Evolutionary conservation across 1,284 basidiomycete genomes (phyloP).

Genomic region (Ceratorhiza oryzae-sativae): DNA sequence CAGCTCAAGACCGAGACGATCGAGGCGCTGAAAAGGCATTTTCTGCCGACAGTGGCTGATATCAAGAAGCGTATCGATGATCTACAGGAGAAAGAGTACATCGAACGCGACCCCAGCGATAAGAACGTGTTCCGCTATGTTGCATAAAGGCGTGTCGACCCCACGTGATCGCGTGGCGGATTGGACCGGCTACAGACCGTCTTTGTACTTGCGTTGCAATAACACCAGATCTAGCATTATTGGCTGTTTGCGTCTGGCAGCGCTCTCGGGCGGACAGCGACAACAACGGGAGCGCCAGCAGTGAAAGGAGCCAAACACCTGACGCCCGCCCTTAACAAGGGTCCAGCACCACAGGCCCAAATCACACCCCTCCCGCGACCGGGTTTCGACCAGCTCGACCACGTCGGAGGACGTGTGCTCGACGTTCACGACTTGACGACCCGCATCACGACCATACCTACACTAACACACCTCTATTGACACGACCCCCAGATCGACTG

Average conservation of each 20-base stretch:
- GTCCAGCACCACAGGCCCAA: conserved; percentile 6
- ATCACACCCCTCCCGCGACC: conserved; percentile 12
- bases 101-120: conserved; percentile 76
- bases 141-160: conserved; percentile 56
- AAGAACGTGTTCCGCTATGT: conserved; percentile 78
- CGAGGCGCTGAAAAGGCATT: conserved; percentile 80
- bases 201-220: conserved; percentile 2
- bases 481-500: conserved; percentile 31
- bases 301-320: not conserved
- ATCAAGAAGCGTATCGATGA: conserved; percentile 61
- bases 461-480: conserved; percentile 6
- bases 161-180: conserved; percentile 35
- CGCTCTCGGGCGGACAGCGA: not conserved
- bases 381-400: conserved; percentile 21
- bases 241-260: not conserved
- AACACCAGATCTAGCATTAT: conserved; percentile 19
- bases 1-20: conserved; percentile 80
- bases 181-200: not conserved
- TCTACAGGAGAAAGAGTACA: conserved; percentile 72
- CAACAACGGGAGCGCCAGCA: conserved; percentile 4
- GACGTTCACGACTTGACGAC: conserved; percentile 30
- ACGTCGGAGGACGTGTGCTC: conserved; percentile 36
- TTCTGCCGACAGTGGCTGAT: conserved; percentile 61
- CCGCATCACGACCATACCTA: conserved; percentile 10
- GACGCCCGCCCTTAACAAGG: conserved; percentile 25